Conservation (phyloP, 2,329 filamentous ascomycete genomes). For the Zymoseptoria brevis region DNA sequence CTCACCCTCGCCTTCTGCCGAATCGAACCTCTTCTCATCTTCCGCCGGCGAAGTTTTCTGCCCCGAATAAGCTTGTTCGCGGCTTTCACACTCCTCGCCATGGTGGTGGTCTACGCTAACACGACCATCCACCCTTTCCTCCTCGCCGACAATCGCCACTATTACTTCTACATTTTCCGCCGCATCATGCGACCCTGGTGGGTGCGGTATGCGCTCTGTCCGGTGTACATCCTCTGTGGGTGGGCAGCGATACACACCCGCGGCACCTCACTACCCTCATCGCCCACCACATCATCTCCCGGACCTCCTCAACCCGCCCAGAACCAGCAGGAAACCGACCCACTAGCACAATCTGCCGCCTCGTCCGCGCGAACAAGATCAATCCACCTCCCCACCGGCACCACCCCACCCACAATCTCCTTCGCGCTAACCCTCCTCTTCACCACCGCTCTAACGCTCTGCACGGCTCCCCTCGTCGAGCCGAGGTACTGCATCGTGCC, state of each 20-base stretch:
- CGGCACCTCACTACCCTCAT: constrained; percentile 31
- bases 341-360: neutral
- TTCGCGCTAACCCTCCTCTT: constrained; percentile 57
- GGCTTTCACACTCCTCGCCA: constrained; percentile 35
- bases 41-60: constrained; percentile 24
- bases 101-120: constrained; percentile 62
- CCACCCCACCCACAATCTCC: constrained; percentile 31
- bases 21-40: constrained; percentile 28
- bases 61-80: constrained; percentile 34
- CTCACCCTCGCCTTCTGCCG: constrained; percentile 18
- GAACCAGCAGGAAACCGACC: neutral
- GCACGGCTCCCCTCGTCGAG: constrained; percentile 88
- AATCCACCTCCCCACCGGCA: constrained; percentile 19
- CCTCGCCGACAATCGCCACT: constrained; percentile 91
- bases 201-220: constrained; percentile 46
- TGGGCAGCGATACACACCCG: constrained; percentile 58
- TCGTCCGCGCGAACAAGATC: constrained; percentile 7
- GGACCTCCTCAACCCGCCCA: neutral
- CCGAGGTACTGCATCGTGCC: constrained; percentile 93
- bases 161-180: constrained; percentile 93
- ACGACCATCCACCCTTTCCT: constrained; percentile 95
- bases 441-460: constrained; percentile 66
- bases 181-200: constrained; percentile 53
- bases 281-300: neutral
- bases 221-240: constrained; percentile 62